These are phyloP conservation scores for Xylaria sp. DNA, from an alignment of 2,329 filamentous ascomycete genomes.

Conservation along the genomic window DNA sequence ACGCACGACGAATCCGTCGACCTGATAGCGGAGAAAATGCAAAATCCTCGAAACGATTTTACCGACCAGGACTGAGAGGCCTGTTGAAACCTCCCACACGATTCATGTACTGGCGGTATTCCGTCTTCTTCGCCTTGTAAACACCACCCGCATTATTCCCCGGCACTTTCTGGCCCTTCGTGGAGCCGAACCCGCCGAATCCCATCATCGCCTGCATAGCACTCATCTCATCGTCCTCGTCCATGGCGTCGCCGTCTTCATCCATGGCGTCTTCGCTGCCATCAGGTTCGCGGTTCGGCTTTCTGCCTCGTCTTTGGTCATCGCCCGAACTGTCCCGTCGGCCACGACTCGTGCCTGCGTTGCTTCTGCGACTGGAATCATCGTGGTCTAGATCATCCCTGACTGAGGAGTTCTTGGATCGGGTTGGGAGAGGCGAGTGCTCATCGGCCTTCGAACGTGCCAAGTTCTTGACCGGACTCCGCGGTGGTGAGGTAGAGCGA, in stretches of 20 bases:
- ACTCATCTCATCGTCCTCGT: slow-evolving; percentile 61
- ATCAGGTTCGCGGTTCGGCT: slow-evolving; percentile 13
- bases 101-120: slow-evolving; percentile 98
- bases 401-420: slow-evolving; percentile 32
- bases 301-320: slow-evolving; percentile 17
- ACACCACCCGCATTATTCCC: slow-evolving; percentile 83
- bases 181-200: slow-evolving; percentile 77
- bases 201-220: slow-evolving; percentile 86
- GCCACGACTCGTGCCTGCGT: slow-evolving; percentile 19
- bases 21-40: not conserved
- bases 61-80: slow-evolving; percentile 57
- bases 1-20: not conserved
- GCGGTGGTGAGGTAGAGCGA: slow-evolving; percentile 22
- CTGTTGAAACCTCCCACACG: slow-evolving; percentile 75
- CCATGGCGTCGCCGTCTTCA: slow-evolving; percentile 40
- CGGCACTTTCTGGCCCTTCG: slow-evolving; percentile 80
- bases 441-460: slow-evolving; percentile 24
- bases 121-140: slow-evolving; percentile 85
- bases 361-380: slow-evolving; percentile 22
- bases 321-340: slow-evolving; percentile 25
- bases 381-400: slow-evolving; percentile 35
- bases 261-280: slow-evolving; percentile 26
- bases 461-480: slow-evolving; percentile 19
- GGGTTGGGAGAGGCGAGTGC: slow-evolving; percentile 30
- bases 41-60: not conserved